Evolutionary conservation across 306 rosid genomes (phyloP), one percentile per base, ranked within the genome.

Genomic region (Phaseolus lunatus): DNA sequence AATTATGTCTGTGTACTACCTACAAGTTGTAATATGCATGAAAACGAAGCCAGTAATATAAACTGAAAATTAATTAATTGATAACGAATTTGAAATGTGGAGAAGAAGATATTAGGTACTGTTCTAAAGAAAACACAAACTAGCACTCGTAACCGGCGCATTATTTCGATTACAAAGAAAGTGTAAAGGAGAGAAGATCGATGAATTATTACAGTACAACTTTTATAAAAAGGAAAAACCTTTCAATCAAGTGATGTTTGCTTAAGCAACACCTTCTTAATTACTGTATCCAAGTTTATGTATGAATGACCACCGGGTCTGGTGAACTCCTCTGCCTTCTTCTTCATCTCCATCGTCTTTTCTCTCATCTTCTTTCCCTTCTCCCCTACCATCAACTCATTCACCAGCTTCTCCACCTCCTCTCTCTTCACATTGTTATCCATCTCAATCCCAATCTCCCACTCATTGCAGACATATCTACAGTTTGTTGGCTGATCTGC

Each of bases 341-440:
- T 67, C 56, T 75, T 81, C 39, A 78, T 47, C 12, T 81, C 78
- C 70, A 58, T 59, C 39, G 18, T 5, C 48, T 69, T 75, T 26
- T 69, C 24, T 43, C 80, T 59, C 85, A 75, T 81, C 26, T 59
- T 71, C 58, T 69, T 69, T 29, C 81, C 81, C 16, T 59, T 76
- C 68, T 81, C 78, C 20, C 81, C 85, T 15, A 23, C 81, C 78
- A 81, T 69, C 45, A 81, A 59, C 9, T 67, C 81, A 75, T 63
- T 81, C 1, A 81, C 77, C 16, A 68, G 78, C 72, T 47, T 59
- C 45, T 58, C 84, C 43, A 81, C 58, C 22, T 68, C 77, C 31
- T 48, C 77, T 49, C 84, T 81, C 71, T 48, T 75, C 52, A 58
- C 80, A 75, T 57, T 52, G 35, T 0, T 75, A 18, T 75, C 63